Percentiles rank a stretch among this genome's conserved stretches.
Evolutionary conservation across 225 moss, liverwort and hornwort species (phyloP).

Genomic region (Straminergon stramineum): DNA sequence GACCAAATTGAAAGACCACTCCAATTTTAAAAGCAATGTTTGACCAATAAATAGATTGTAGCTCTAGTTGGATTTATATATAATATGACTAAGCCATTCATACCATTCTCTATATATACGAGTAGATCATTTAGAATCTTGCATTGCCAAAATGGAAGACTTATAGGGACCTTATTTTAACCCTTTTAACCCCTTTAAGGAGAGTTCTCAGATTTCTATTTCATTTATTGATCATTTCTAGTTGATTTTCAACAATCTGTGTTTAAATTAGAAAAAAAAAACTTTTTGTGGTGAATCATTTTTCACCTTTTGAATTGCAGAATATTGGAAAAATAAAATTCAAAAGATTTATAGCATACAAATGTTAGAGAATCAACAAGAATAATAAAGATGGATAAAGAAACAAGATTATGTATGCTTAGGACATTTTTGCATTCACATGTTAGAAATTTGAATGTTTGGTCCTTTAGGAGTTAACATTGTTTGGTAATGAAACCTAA

Average conservation of each 20-base stretch:
- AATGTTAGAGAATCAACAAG: background rate
- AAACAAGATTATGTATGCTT: background rate
- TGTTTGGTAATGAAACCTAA: background rate
- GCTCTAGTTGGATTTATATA: too few relatives aligned
- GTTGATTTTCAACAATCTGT: background rate
- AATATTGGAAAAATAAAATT: too few relatives aligned
- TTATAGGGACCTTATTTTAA: background rate
- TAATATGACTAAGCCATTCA: background rate
- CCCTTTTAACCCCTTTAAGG: background rate
- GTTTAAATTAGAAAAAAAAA: too few relatives aligned
- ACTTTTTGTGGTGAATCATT: too few relatives aligned
- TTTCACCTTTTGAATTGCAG: too few relatives aligned
- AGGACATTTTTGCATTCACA: too few relatives aligned
- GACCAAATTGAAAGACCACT: too few relatives aligned
- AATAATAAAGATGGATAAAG: too few relatives aligned
- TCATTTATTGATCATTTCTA: background rate
- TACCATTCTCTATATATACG: background rate
- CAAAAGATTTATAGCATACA: background rate
- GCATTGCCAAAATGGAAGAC: accelerated
- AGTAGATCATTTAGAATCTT: background rate
- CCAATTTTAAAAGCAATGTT: too few relatives aligned
- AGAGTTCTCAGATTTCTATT: too few relatives aligned
- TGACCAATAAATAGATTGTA: background rate
- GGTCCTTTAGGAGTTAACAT: background rate
- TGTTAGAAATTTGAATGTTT: background rate